Evolutionary conservation across 768 basidiomycete genomes (phyloP).

Genomic region (Rhizopogon vinicolor): DNA sequence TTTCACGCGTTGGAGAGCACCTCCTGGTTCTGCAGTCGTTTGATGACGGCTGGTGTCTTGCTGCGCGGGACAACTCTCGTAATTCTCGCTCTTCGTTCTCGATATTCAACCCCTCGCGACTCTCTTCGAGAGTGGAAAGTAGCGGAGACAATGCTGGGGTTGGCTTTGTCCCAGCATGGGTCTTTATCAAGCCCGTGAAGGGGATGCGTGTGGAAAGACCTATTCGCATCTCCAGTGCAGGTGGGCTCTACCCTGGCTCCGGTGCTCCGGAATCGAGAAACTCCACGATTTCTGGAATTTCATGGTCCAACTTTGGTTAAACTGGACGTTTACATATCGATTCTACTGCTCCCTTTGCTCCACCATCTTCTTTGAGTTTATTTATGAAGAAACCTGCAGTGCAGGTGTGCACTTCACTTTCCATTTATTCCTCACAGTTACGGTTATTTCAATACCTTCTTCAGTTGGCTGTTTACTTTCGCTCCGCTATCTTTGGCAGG

Average conservation of each 20-base stretch:
- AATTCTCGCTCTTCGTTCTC: conserved; percentile 41
- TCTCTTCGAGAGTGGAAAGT: conserved; percentile 8
- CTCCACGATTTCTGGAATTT: conserved; percentile 36
- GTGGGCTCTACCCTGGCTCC: conserved; percentile 46
- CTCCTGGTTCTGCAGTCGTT: conserved; percentile 61
- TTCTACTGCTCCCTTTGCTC: neutral
- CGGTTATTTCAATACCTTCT: no score
- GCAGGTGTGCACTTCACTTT: neutral
- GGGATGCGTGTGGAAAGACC: conserved; percentile 61
- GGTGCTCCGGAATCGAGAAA: conserved; percentile 33
- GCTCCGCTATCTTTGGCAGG: neutral
- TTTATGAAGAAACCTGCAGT: neutral
- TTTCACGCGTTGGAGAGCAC: conserved; percentile 50
- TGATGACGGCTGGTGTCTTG: conserved; percentile 80
- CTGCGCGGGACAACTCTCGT: conserved; percentile 45
- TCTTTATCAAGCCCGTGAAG: conserved; percentile 60
- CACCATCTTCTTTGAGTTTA: neutral
- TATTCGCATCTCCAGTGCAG: conserved; percentile 47
- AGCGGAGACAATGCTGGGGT: conserved; percentile 48
- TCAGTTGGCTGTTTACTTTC: neutral
- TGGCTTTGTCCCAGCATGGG: conserved; percentile 75
- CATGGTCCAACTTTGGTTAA: conserved; percentile 64
- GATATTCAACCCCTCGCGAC: conserved; percentile 31
- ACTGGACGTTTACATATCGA: neutral
- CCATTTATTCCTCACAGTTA: neutral